Percentiles rank a stretch among this genome's conserved stretches.
phyloP scores from a whole-genome alignment of 257 asterid species.

The Paraleonurus japonicus region DNA sequence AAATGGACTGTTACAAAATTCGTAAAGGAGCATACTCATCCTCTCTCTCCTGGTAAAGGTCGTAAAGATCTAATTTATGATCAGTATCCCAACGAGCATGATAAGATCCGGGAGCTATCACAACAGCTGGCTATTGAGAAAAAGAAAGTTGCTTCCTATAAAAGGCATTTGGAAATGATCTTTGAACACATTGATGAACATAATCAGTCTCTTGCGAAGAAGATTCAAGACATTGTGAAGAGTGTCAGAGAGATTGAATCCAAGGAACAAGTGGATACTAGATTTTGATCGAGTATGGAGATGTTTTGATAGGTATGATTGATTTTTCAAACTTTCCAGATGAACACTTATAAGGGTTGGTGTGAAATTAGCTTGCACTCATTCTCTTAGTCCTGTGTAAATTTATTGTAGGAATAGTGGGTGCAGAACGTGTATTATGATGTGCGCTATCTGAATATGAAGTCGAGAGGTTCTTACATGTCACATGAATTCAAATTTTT shows the following conservation, averaged over 20 bases:
- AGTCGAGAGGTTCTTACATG: slow-evolving; percentile 29
- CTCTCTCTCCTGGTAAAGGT: slow-evolving; percentile 84
- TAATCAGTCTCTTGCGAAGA: slow-evolving; percentile 75
- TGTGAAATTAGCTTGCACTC: slow-evolving; percentile 27
- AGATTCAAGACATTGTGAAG: slow-evolving; percentile 68
- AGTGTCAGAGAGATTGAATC: slow-evolving; percentile 80
- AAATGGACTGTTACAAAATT: slow-evolving; percentile 90
- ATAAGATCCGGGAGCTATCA: slow-evolving; percentile 80
- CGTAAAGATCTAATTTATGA: slow-evolving; percentile 81
- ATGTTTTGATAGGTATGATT: slow-evolving; percentile 22
- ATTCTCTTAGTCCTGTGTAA: slow-evolving; percentile 35
- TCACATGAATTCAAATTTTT: slow-evolving; percentile 26
- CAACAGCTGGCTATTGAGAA: slow-evolving; percentile 90
- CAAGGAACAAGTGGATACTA: slow-evolving; percentile 45
- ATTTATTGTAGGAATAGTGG: slow-evolving; percentile 41
- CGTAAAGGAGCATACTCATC: slow-evolving; percentile 88
- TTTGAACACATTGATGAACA: slow-evolving; percentile 93
- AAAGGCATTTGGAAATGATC: slow-evolving; percentile 86
- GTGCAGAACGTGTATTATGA: slow-evolving; percentile 32
- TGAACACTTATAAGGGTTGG: slow-evolving; percentile 30
- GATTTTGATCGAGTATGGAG: slow-evolving; percentile 33
- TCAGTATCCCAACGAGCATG: slow-evolving; percentile 94
- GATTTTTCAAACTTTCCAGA: slow-evolving; percentile 14
- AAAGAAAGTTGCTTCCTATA: slow-evolving; percentile 82
- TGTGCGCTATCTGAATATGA: slow-evolving; percentile 32